Conservation (phyloP, 345 rosid genomes). For the Sisymbrium altissimum region DNA sequence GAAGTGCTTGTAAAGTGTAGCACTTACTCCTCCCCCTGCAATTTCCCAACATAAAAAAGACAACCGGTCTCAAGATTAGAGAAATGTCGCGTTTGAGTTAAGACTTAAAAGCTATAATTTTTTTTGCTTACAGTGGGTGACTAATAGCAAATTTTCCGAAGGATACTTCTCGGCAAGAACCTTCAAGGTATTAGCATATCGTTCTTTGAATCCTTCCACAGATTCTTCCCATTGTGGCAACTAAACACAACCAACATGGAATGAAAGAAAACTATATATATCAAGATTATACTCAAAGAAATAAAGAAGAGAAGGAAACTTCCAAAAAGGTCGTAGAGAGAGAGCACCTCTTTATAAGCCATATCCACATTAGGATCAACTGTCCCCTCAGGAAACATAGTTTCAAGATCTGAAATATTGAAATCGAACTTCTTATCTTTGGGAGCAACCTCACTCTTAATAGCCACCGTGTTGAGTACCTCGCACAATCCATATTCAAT, state of each 20-base stretch:
- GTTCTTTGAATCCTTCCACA: conserved; percentile 24
- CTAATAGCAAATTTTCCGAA: conserved; percentile 61
- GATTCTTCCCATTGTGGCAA: conserved; percentile 73
- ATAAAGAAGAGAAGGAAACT: not conserved
- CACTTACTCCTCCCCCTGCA: conserved; percentile 86
- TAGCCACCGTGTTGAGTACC: conserved; percentile 48
- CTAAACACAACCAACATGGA: conserved; percentile 32
- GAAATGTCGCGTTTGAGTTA: not conserved
- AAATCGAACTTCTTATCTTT: conserved; percentile 55
- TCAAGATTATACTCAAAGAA: not conserved
- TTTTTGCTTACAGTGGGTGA: conserved; percentile 67
- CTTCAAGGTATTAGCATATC: conserved; percentile 49
- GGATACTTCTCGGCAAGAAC: conserved; percentile 71
- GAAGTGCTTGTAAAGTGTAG: conserved; percentile 50
- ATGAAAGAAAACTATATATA: not conserved
- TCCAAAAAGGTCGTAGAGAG: not conserved
- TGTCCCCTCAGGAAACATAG: conserved; percentile 55
- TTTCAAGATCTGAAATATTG: conserved; percentile 51
- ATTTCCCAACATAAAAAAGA: not conserved
- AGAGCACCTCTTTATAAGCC: conserved; percentile 53
- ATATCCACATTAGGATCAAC: conserved; percentile 47
- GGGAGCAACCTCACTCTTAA: conserved; percentile 48
- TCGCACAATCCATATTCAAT: conserved; percentile 80
- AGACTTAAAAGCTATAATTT: not conserved
- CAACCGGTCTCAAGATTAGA: not conserved